Percentiles rank a stretch among this genome's conserved stretches.
phyloP scores from a whole-genome alignment of 2,329 filamentous ascomycete species.

The Colletotrichum abscissum region DNA sequence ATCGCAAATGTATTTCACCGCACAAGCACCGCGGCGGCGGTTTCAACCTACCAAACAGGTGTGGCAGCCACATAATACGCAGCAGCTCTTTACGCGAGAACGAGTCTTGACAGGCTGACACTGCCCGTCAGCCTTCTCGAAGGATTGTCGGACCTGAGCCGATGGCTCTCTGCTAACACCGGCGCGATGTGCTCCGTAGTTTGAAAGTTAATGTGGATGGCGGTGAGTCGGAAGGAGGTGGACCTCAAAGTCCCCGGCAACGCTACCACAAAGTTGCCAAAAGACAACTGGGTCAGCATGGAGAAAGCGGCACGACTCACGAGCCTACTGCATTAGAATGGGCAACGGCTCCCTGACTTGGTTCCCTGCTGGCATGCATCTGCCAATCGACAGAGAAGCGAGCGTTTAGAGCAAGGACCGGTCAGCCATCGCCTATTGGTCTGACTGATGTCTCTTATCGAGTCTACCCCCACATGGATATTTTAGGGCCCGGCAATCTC shows the following conservation, averaged over 20 bases:
- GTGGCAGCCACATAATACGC: no score
- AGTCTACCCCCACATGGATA: constrained; percentile 26
- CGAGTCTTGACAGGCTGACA: constrained; percentile 4
- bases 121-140: constrained; percentile 30
- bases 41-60: neutral
- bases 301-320: constrained; percentile 27
- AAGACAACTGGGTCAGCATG: constrained; percentile 11
- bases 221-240: constrained; percentile 30
- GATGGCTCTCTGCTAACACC: constrained; percentile 11
- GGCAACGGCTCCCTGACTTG: constrained; percentile 21
- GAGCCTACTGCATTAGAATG: constrained; percentile 28
- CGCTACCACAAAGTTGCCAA: constrained; percentile 16
- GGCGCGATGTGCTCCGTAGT: constrained; percentile 12
- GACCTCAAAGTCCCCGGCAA: constrained; percentile 13
- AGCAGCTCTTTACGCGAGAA: neutral
- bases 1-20: constrained; percentile 20
- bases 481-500: constrained; percentile 36
- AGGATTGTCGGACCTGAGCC: neutral
- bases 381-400: constrained; percentile 16
- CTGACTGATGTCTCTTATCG: constrained; percentile 27
- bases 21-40: neutral
- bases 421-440: constrained; percentile 16
- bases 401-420: constrained; percentile 30
- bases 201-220: constrained; percentile 23
- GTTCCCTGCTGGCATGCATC: constrained; percentile 26